A percentile compares a stretch with the other conserved stretches of the same genome.
Conservation (phyloP, 176 grass and related monocot genomes). For the Lolium rigidum region DNA sequence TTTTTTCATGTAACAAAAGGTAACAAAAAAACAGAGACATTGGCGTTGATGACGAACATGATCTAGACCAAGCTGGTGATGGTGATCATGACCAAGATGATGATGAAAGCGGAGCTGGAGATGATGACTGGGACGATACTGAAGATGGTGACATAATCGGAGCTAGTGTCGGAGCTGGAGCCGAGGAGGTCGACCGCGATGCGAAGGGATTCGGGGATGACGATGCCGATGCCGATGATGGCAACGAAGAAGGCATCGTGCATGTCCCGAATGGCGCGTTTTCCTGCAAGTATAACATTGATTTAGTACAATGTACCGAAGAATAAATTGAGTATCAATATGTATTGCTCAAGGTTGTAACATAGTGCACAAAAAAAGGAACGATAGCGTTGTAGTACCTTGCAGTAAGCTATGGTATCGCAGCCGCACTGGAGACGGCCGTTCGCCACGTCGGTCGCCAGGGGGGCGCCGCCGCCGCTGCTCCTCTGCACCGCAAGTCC, state of each 20-base stretch:
- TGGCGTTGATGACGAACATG: neutral
- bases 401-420: slow-evolving; percentile 74
- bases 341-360: neutral
- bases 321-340: neutral
- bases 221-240: neutral
- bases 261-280: neutral
- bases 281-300: neutral
- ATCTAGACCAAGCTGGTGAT: neutral
- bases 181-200: neutral
- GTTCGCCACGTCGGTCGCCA: slow-evolving; percentile 77
- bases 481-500: slow-evolving; percentile 51
- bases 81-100: too few relatives aligned
- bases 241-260: neutral
- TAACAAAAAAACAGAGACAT: neutral
- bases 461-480: slow-evolving; percentile 72
- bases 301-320: neutral
- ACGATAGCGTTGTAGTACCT: slow-evolving; percentile 21
- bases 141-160: neutral
- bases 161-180: neutral
- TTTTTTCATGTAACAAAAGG: too few relatives aligned
- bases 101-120: neutral
- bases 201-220: neutral
- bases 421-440: slow-evolving; percentile 80
- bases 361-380: too few relatives aligned
- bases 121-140: neutral